Base-by-base conservation (phyloP, 2,329 filamentous ascomycete genomes). In the Diaporthe velutina region DNA sequence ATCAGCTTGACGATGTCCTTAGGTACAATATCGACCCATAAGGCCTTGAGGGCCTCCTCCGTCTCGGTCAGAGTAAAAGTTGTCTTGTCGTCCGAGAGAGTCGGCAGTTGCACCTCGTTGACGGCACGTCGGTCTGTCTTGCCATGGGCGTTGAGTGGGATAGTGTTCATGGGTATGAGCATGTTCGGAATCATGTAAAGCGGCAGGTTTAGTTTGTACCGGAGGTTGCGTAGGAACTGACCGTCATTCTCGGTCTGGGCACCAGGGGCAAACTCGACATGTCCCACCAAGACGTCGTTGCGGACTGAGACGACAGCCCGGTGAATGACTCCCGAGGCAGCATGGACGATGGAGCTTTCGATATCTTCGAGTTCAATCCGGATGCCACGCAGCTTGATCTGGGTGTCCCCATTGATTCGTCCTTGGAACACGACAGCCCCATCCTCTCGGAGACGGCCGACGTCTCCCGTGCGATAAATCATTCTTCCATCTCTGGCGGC, bases 381-480 rank as follows among this genome's bases (percentile, higher is more conserved):
- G 15, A 76, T 57, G 5, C 74, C 74, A 10, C 82, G 80, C 1
- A 89, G 78, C 76, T 89, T 89, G 75, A 89, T 79, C 57, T 87
- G 83, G 0, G 82, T 85, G 70, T 88, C 85, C 4, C 84, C 85
- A 1, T 74, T 79, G 1, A 85, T 83, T 0, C 86, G 83, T 0
- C 85, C 84, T 8, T 82, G 71, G 40, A 84, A 78, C 1, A 81
- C 70, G 0, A 88, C 77, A 0, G 78, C 75, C 1, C 85, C 85
- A 40, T 85, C 81, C 0, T 74, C 28, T 1, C 73, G 73, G 33
- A 86, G 77, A 3, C 80, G 79, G 1, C 83, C 86, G 22, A 75
- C 77, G 74, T 88, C 86, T 1, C 86, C 85, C 1, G 85, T 87
- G 25, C 81, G 82, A 76, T 86, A 85, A 68, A 85, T 80, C 3